Conservation (phyloP, 495 filamentous ascomycete genomes). For the Aspergillus affinis region DNA sequence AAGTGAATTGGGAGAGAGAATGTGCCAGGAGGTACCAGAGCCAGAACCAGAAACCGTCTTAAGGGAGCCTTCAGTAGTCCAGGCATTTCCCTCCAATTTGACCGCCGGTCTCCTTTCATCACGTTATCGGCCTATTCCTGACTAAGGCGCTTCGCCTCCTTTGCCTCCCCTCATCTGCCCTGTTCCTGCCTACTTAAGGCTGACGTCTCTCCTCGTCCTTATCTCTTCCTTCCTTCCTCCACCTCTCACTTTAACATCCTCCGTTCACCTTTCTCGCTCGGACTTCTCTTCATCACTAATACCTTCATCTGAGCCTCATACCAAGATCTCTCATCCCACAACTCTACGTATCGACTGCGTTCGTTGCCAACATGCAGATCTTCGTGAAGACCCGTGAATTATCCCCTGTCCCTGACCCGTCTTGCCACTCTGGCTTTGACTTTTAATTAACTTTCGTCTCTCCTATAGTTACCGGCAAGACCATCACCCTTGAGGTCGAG, state of each 20-base stretch:
- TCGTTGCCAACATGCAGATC: slow-evolving; percentile 75
- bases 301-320: slow-evolving; percentile 5
- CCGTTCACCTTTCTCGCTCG: slow-evolving; percentile 17
- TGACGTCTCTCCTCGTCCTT: slow-evolving; percentile 15
- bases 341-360: slow-evolving; percentile 5
- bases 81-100: slow-evolving; percentile 4
- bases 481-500: slow-evolving; percentile 99
- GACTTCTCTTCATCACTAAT: slow-evolving; percentile 11
- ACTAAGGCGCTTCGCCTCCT: slow-evolving; percentile 43
- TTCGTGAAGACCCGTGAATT: slow-evolving; percentile 94
- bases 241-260: slow-evolving; percentile 9
- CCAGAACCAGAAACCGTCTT: background rate
- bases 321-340: background rate
- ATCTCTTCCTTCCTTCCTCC: slow-evolving; percentile 17
- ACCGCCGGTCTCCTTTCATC: slow-evolving; percentile 25
- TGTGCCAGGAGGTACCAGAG: slow-evolving; percentile 21
- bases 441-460: slow-evolving; percentile 18
- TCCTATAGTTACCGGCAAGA: slow-evolving; percentile 81
- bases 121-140: slow-evolving; percentile 41
- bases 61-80: background rate
- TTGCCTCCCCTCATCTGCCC: slow-evolving; percentile 26
- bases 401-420: slow-evolving; percentile 12
- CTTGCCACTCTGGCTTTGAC: slow-evolving; percentile 11
- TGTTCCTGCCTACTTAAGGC: slow-evolving; percentile 19
- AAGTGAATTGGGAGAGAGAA: slow-evolving; percentile 11